Conservation (phyloP, 106 monocot genomes). For the Dioscorea dumetorum region DNA sequence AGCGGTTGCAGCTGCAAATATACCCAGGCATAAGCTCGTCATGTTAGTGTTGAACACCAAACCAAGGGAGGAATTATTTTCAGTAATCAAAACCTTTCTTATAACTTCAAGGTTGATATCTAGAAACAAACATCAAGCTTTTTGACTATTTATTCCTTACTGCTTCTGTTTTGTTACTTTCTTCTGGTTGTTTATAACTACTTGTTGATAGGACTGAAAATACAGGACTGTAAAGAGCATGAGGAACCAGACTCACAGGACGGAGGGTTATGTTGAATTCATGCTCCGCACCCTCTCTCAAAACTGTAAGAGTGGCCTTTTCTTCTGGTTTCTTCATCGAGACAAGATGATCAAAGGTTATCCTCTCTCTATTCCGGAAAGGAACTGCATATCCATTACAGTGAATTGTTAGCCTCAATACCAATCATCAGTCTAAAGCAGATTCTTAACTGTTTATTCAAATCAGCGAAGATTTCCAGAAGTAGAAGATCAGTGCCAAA, state of each 20-base stretch:
- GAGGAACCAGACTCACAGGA: constrained; percentile 59
- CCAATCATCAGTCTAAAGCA: too few species aligned
- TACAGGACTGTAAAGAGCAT: not conserved
- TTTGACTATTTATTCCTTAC: too few species aligned
- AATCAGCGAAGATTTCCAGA: too few species aligned
- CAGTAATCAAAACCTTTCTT: not conserved
- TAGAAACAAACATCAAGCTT: too few species aligned
- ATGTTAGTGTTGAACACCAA: not conserved
- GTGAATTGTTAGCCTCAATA: too few species aligned
- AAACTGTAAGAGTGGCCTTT: constrained; percentile 48
- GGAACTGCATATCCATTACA: constrained; percentile 48
- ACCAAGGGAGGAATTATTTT: not conserved
- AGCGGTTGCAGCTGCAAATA: constrained; percentile 83
- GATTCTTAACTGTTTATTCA: too few species aligned
- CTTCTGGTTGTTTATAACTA: too few species aligned
- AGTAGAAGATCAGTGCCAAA: too few species aligned
- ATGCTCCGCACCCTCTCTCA: constrained; percentile 71
- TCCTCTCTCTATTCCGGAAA: constrained; percentile 91
- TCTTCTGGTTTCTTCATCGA: constrained; percentile 98
- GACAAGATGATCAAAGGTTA: constrained; percentile 95
- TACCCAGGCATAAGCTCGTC: not conserved
- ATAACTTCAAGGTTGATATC: not conserved
- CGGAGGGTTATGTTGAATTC: constrained; percentile 63
- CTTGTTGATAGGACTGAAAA: too few species aligned
- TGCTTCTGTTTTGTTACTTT: too few species aligned